Conservation (phyloP, 441 rosid genomes). For the Bruguiera hainesii region DNA sequence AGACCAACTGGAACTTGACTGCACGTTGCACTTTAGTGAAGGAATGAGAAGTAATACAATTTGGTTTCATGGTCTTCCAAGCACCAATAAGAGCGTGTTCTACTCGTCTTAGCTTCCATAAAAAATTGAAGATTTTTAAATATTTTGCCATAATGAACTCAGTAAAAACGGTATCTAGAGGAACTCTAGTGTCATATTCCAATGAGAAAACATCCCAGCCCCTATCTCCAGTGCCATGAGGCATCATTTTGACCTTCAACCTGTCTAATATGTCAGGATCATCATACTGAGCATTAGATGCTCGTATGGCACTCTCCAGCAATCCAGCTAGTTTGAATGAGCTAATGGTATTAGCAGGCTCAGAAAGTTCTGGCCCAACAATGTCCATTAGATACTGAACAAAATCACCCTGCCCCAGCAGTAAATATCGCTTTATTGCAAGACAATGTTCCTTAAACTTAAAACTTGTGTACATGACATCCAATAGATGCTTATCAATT, state of each 20-base stretch:
- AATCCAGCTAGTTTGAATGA: slow-evolving; percentile 88
- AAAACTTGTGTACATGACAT: slow-evolving; percentile 74
- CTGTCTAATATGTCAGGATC: slow-evolving; percentile 85
- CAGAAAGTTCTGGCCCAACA: slow-evolving; percentile 87
- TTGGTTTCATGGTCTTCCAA: slow-evolving; percentile 99
- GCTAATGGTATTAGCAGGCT: slow-evolving; percentile 92
- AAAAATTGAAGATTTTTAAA: slow-evolving; percentile 80
- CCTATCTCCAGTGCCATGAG: slow-evolving; percentile 77
- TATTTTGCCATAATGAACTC: slow-evolving; percentile 81
- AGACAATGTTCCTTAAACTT: slow-evolving; percentile 93
- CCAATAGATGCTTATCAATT: slow-evolving; percentile 83
- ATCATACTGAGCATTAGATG: slow-evolving; percentile 97
- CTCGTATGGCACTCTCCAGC: slow-evolving; percentile 81
- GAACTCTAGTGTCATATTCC: slow-evolving; percentile 90
- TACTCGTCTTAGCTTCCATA: slow-evolving; percentile 91
- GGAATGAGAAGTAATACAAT: slow-evolving; percentile 79
- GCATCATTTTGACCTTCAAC: slow-evolving; percentile 89
- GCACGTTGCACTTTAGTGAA: slow-evolving; percentile 67
- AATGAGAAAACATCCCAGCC: slow-evolving; percentile 98
- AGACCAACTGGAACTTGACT: slow-evolving; percentile 69
- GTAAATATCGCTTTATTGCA: slow-evolving; percentile 89
- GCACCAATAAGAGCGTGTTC: slow-evolving; percentile 95
- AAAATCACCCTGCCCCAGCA: slow-evolving; percentile 97
- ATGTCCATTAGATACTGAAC: slow-evolving; percentile 96
- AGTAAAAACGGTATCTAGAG: slow-evolving; percentile 80